A percentile compares a stretch with the other conserved stretches of the same genome.
phyloP scores from a whole-genome alignment of 1,284 basidiomycete species.

The Taiwanofungus camphoratus region DNA sequence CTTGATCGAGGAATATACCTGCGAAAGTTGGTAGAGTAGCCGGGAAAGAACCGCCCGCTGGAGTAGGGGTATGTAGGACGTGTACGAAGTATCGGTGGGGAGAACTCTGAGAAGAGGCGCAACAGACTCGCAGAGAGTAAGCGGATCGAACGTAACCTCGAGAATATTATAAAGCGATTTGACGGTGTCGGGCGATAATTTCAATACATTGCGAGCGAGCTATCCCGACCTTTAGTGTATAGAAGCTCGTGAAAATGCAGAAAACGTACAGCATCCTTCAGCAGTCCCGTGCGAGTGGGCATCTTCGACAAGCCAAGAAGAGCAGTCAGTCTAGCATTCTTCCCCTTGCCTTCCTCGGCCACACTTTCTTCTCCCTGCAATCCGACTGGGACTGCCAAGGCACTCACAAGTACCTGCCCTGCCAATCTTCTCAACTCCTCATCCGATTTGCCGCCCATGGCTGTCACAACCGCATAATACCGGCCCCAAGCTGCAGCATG shows the following conservation, averaged over 20 bases:
- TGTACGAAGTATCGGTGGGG: constrained; percentile 50
- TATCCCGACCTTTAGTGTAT: too few species aligned
- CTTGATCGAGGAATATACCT: constrained; percentile 91
- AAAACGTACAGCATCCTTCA: constrained; percentile 76
- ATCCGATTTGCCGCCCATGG: constrained; percentile 64
- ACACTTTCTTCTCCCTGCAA: constrained; percentile 55
- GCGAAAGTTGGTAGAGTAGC: constrained; percentile 89
- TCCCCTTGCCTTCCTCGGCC: constrained; percentile 69
- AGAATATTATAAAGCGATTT: constrained; percentile 87
- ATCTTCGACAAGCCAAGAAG: constrained; percentile 83
- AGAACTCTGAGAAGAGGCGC: constrained; percentile 78
- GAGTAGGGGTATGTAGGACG: constrained; percentile 85
- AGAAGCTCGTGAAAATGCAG: background rate
- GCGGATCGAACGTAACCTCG: constrained; percentile 93
- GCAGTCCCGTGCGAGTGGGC: constrained; percentile 82
- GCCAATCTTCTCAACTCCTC: constrained; percentile 82
- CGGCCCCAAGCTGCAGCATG: constrained; percentile 96
- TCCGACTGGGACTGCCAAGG: constrained; percentile 91
- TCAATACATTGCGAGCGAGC: constrained; percentile 83
- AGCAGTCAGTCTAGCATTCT: constrained; percentile 76
- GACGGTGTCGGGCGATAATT: constrained; percentile 72
- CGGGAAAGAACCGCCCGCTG: constrained; percentile 91
- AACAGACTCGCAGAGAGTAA: constrained; percentile 80
- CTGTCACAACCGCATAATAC: constrained; percentile 69
- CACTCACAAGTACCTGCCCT: constrained; percentile 89